Percentiles rank a stretch among this genome's conserved stretches.
Evolutionary conservation across 148 eudicot genomes (phyloP).

Genomic region (Rhododendron griersonianum): DNA sequence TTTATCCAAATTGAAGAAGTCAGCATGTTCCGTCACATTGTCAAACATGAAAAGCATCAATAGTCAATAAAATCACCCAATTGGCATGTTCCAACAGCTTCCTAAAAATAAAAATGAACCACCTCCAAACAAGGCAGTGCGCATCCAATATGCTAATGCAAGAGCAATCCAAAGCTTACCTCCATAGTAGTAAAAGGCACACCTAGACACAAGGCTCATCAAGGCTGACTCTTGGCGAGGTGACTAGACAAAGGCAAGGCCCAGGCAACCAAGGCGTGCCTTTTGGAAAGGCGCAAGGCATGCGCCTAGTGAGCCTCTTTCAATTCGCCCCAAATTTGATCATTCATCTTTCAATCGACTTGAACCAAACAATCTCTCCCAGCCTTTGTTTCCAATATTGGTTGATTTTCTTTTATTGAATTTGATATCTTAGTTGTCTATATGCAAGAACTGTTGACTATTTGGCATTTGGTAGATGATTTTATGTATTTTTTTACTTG

Average conservation of each 20-base stretch:
- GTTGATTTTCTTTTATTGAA: too few relatives aligned
- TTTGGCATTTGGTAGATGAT: background rate
- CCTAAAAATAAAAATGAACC: background rate
- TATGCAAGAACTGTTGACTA: background rate
- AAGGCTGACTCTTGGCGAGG: background rate
- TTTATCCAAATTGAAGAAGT: slow-evolving; percentile 10
- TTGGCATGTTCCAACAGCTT: background rate
- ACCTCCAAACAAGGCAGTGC: background rate
- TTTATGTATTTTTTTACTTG: too few relatives aligned
- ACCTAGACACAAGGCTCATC: background rate
- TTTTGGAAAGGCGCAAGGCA: background rate
- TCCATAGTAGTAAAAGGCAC: background rate
- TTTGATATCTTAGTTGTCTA: background rate
- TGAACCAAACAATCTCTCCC: too few relatives aligned
- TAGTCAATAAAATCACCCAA: background rate
- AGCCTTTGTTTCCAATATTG: too few relatives aligned
- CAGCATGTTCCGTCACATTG: background rate
- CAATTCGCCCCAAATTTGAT: background rate
- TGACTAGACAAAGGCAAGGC: background rate
- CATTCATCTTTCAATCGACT: background rate
- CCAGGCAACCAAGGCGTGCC: background rate
- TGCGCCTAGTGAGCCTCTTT: background rate
- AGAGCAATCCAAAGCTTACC: background rate
- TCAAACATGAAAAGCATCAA: background rate
- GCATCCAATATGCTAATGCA: background rate